Base-by-base conservation (phyloP, 257 asterid species). In the Mitragyna speciosa region DNA sequence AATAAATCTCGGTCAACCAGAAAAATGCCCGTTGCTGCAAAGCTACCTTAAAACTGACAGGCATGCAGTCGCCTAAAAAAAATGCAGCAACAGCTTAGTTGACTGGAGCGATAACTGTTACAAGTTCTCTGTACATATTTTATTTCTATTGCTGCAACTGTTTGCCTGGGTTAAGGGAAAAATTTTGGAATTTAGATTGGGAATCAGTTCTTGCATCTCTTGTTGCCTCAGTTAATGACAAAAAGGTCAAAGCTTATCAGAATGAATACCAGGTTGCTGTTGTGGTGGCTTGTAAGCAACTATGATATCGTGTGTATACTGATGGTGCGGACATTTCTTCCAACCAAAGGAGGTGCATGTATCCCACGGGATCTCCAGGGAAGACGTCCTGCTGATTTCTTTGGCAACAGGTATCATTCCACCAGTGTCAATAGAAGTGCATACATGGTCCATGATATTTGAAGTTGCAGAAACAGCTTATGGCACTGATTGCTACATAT, bases 1-100 rank as follows among this genome's bases (percentile, higher is more conserved):
- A 79, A 79, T 79, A 63, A 79, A 47, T 73, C 58, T 39, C 78
- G 72, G 83, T 48, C 65, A 72, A 73, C 67, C 78, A 59, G 17
- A 45, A 39, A 48, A 61, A 41, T 47, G 67, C 33, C 31, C 69
- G 52, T 30, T 17, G 51, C 73, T 64, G 80, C 54, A 33, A 12
- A 49, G 22, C 39, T 49, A 26, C 33, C 30, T 45, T 7, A 24
- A 36, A 19, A 3, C 78, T 39, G 30, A n/a, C 22, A 33, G 58
- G 67, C 33, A 30, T 67, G 75, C 73, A 17, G 31, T 22, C 69
- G 8, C 75, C n/a, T 20, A 12, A 22, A 16, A 36, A 39, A 68
- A 49, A 31, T 66, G 67, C 65, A 28, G 30, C 22, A 36, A 31
- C 65, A 31, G 66, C 36, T 51, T 51, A 15, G 28, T 36, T 51